Conservation (phyloP, 2,329 filamentous ascomycete genomes). For the Penicillium expansum region DNA sequence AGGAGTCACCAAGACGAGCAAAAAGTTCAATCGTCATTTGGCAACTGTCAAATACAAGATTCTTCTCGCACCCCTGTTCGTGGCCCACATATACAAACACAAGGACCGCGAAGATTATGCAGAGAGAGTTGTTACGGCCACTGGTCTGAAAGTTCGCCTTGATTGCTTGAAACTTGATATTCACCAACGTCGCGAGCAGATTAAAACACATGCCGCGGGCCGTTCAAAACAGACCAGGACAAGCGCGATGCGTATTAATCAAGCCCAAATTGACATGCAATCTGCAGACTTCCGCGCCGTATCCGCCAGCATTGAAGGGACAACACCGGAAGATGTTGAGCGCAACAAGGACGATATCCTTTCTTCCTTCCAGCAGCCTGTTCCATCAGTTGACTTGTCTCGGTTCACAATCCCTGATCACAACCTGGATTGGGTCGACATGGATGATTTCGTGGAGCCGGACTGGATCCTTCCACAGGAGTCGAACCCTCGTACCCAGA, state of each 20-base stretch:
- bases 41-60: slow-evolving; percentile 99
- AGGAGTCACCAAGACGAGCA: slow-evolving; percentile 90
- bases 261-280: slow-evolving; percentile 87
- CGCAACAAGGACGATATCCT: slow-evolving; percentile 56
- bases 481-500: slow-evolving; percentile 88
- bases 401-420: slow-evolving; percentile 94
- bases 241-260: slow-evolving; percentile 92
- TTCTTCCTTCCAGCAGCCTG: slow-evolving; percentile 54
- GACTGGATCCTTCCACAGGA: slow-evolving; percentile 94
- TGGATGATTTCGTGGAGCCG: slow-evolving; percentile 98
- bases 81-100: slow-evolving; percentile 98
- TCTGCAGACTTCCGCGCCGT: slow-evolving; percentile 90
- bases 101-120: slow-evolving; percentile 87
- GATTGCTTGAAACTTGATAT: slow-evolving; percentile 98
- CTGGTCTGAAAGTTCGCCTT: slow-evolving; percentile 91
- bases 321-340: slow-evolving; percentile 72
- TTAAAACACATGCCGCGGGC: slow-evolving; percentile 75
- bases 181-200: slow-evolving; percentile 89
- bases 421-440: slow-evolving; percentile 95
- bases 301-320: slow-evolving; percentile 82
- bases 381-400: slow-evolving; percentile 63
- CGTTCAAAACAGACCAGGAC: slow-evolving; percentile 75
- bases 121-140: slow-evolving; percentile 78
- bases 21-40: slow-evolving; percentile 94
- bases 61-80: slow-evolving; percentile 83